These are phyloP conservation scores for Wallacemonas sp. DNA, from an alignment of 208 protist species.

Conservation along the genomic window DNA sequence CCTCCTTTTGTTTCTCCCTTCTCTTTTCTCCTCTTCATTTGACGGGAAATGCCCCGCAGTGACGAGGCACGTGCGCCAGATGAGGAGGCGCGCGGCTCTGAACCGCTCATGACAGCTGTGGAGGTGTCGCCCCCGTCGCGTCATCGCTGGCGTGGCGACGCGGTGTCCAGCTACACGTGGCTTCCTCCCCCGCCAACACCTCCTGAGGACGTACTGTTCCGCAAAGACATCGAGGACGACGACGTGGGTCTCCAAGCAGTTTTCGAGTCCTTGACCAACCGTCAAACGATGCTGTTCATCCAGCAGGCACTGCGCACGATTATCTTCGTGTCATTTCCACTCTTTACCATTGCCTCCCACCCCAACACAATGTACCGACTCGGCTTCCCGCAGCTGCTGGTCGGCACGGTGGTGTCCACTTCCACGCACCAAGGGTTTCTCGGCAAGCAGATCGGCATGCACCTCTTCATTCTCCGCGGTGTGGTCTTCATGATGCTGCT, in stretches of 20 bases:
- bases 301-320: slow-evolving; percentile 17
- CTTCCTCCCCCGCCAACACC: slow-evolving; percentile 1
- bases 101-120: not conserved
- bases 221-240: slow-evolving; percentile 22
- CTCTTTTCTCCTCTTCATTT: slow-evolving; percentile 3
- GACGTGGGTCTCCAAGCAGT: slow-evolving; percentile 22
- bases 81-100: not conserved
- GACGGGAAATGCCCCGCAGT: not conserved
- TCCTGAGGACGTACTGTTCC: slow-evolving; percentile 21
- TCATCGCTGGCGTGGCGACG: not conserved
- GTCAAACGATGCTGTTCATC: slow-evolving; percentile 14
- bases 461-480: slow-evolving; percentile 19
- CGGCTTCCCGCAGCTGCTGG: slow-evolving; percentile 21
- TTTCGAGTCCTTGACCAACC: slow-evolving; percentile 19
- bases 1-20: not conserved
- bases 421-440: slow-evolving; percentile 16
- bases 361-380: slow-evolving; percentile 24
- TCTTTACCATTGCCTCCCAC: slow-evolving; percentile 20
- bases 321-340: slow-evolving; percentile 16
- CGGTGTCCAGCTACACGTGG: not conserved
- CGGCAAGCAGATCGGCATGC: slow-evolving; percentile 28
- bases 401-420: slow-evolving; percentile 26
- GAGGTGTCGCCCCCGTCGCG: slow-evolving; percentile 3
- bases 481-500: slow-evolving; percentile 22
- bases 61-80: not conserved